Conservation (phyloP, 768 basidiomycete species). For the Lanmaoa pseudosensibilis region DNA sequence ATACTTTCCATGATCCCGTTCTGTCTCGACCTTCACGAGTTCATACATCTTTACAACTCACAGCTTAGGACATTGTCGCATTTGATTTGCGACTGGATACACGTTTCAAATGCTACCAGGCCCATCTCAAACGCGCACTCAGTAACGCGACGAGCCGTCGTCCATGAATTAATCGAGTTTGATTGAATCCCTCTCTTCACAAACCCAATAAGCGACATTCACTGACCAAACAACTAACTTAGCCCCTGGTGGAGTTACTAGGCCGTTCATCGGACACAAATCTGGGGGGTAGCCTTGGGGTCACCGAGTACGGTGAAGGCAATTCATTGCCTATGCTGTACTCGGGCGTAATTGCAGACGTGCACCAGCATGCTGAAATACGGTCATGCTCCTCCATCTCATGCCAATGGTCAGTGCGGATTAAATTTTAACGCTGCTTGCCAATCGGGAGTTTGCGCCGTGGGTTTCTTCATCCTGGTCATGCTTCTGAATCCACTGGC, state of each 20-base stretch:
- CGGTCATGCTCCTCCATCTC: not conserved
- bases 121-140: slow-evolving; percentile 30
- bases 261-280: not conserved
- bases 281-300: too few relatives aligned
- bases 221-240: too few relatives aligned
- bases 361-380: not conserved
- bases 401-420: too few relatives aligned
- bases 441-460: not conserved
- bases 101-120: slow-evolving; percentile 5
- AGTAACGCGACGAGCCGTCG: slow-evolving; percentile 25
- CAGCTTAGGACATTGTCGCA: slow-evolving; percentile 27
- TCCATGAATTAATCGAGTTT: slow-evolving; percentile 36
- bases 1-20: slow-evolving; percentile 26
- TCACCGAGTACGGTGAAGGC: not conserved
- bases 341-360: not conserved
- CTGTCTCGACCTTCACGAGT: slow-evolving; percentile 25
- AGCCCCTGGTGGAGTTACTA: not conserved
- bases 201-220: slow-evolving; percentile 32
- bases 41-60: slow-evolving; percentile 30
- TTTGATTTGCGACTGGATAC: slow-evolving; percentile 22
- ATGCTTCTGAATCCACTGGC: not conserved
- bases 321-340: not conserved
- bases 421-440: not conserved
- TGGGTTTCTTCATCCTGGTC: not conserved
- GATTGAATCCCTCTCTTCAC: slow-evolving; percentile 29